These are phyloP conservation scores for Raffaelea deltoideospora DNA, from an alignment of 2,329 filamentous ascomycete genomes.

Conservation along the genomic window DNA sequence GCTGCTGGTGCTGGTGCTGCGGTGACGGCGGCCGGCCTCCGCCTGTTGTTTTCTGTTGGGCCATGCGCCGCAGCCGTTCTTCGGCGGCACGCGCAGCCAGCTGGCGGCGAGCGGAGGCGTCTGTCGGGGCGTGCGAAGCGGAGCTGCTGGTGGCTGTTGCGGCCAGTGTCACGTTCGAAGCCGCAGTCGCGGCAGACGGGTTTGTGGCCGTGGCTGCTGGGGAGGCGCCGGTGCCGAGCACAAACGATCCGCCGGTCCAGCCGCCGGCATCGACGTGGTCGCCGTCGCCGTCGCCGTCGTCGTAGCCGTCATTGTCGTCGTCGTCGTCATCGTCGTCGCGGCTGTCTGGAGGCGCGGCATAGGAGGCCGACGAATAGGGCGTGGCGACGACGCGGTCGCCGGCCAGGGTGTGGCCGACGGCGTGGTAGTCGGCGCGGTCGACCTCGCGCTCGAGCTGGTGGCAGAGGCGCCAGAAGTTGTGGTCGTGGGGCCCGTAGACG, in stretches of 20 bases:
- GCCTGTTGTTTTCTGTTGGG: slow-evolving; percentile 12
- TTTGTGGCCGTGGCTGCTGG: background rate
- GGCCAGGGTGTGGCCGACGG: slow-evolving; percentile 52
- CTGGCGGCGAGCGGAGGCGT: slow-evolving; percentile 50
- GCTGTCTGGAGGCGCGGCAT: slow-evolving; percentile 25
- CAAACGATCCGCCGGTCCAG: slow-evolving; percentile 67
- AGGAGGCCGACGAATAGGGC: no score
- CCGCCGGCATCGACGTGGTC: slow-evolving; percentile 53
- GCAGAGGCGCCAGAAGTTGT: slow-evolving; percentile 79
- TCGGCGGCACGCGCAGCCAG: slow-evolving; percentile 61
- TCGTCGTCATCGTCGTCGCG: slow-evolving; percentile 32
- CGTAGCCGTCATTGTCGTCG: slow-evolving; percentile 27
- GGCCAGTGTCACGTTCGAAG: no score
- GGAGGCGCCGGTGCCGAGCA: slow-evolving; percentile 39
- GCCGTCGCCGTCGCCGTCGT: slow-evolving; percentile 33
- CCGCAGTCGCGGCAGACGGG: no score
- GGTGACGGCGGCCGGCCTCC: background rate
- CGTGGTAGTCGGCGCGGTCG: slow-evolving; percentile 60
- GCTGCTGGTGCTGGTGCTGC: background rate
- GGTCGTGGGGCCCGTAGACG: slow-evolving; percentile 70
- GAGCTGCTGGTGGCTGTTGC: slow-evolving; percentile 9
- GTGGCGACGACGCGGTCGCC: no score
- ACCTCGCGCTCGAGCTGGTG: slow-evolving; percentile 81
- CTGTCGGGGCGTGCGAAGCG: slow-evolving; percentile 2
- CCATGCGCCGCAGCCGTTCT: slow-evolving; percentile 39